Percentiles rank a stretch among this genome's conserved stretches.
phyloP scores from a whole-genome alignment of 2,329 filamentous ascomycete species.

The Aureobasidium pullulans region DNA sequence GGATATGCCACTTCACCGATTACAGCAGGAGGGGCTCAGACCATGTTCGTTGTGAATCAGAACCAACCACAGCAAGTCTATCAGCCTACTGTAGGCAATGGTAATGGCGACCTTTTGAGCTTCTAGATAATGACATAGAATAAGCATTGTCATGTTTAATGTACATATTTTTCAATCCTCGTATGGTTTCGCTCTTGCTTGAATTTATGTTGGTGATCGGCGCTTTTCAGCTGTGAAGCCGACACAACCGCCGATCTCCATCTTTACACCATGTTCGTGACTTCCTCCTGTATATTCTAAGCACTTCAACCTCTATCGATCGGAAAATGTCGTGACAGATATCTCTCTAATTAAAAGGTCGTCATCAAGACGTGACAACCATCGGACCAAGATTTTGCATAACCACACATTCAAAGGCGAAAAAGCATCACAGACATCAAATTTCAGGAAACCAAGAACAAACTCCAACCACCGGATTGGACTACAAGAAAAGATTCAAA shows the following conservation, averaged over 20 bases:
- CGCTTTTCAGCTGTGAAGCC: neutral
- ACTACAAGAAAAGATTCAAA: neutral
- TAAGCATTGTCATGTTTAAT: neutral
- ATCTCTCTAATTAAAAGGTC: no score
- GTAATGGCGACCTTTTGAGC: slow-evolving; percentile 29
- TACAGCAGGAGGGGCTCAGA: slow-evolving; percentile 30
- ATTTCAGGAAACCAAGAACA: no score
- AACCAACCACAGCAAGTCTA: slow-evolving; percentile 70
- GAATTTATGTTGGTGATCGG: no score
- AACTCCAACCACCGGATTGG: neutral
- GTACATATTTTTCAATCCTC: neutral
- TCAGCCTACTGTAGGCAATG: slow-evolving; percentile 56
- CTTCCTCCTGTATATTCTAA: no score
- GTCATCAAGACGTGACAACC: no score
- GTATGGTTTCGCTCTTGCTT: no score
- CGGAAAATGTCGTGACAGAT: neutral
- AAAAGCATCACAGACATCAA: no score
- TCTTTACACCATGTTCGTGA: no score
- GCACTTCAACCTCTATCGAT: neutral
- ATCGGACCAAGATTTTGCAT: no score
- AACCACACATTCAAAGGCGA: no score
- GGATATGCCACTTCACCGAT: slow-evolving; percentile 20
- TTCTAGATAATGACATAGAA: slow-evolving; percentile 20
- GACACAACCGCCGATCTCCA: no score
- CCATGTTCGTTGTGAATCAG: slow-evolving; percentile 67